Base-by-base conservation (phyloP, 75 land plant species). In the Sequoiadendron giganteum region DNA sequence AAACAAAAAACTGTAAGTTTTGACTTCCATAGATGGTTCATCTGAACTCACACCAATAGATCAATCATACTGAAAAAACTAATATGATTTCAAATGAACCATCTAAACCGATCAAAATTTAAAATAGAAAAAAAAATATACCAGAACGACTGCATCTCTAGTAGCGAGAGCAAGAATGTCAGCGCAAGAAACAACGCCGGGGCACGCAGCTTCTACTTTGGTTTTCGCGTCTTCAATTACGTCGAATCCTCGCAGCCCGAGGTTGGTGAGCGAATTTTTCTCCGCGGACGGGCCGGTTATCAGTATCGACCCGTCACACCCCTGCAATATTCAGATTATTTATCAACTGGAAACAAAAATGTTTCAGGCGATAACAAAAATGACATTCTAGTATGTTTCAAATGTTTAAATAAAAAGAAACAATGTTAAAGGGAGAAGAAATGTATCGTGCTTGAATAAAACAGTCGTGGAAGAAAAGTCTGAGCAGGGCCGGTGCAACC, bases 91-190 rank as follows among this genome's bases (percentile, higher is more conserved):
- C 38, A 36, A 36, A 36, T 36, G 38, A 36, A 36, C 38, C 38
- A 36, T 0, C 0, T 36, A 36, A 36, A 36, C 38, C 38, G 0
- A 36, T 36, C 38, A 36, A 36, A 36, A 36, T 0, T 36, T 36
- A 36, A 0, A 36, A 36, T 36, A 0, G 0, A 36, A 0, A 36
- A 49, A 32, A 34, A 32, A 7, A n/a, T 1, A 81, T 81, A 96
- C 97, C 90, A 93, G 78, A 34, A 85, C 94, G 3, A 94, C 93
- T 9, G 94, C 92, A 87, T 96, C 97, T 1, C 96, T 90, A 85
- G 97, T 93, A n/a, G 95, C 95, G 14, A 96, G 77, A 18, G 97
- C 96, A 2, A 96, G 89, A 45, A 95, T 95, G 79, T 96, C 97
- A 38, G 97, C 95, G 54, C 97, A 95, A 11, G 97, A 96, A 80